Conservation (phyloP, 1,284 basidiomycete species). For the Leucoagaricus sp. region DNA sequence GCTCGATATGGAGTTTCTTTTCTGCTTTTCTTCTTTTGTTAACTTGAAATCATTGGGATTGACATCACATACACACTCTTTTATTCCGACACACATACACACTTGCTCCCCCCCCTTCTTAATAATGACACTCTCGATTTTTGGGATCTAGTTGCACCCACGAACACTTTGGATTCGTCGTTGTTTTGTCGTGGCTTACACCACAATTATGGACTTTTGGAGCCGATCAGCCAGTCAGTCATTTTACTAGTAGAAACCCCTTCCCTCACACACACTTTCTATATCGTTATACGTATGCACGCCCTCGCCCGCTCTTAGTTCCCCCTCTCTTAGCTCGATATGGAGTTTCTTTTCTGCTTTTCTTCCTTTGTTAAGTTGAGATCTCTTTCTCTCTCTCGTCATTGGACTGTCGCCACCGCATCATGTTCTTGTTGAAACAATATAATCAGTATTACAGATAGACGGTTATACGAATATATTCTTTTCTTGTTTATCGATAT, state of each 20-base stretch:
- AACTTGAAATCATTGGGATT: constrained; percentile 1
- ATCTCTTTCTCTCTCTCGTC: no score
- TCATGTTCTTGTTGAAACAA: not conserved
- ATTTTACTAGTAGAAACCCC: not conserved
- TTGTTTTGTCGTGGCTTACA: constrained; percentile 5
- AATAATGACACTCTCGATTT: not conserved
- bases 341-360: not conserved
- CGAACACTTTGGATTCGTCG: not conserved
- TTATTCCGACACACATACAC: constrained; percentile 5
- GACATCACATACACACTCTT: not conserved
- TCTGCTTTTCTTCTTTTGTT: not conserved
- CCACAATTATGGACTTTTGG: constrained; percentile 3
- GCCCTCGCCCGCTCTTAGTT: not conserved
- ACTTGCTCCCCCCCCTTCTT: not conserved
- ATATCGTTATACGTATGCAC: not conserved
- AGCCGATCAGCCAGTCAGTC: constrained; percentile 1
- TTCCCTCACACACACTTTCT: not conserved
- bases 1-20: not conserved
- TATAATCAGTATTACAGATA: constrained; percentile 3
- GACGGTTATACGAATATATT: not conserved
- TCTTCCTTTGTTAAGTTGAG: not conserved
- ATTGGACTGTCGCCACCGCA: not conserved
- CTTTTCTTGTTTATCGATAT: not conserved
- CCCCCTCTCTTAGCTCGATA: not conserved
- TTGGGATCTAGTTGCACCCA: constrained; percentile 11